Percentiles rank a stretch among this genome's conserved stretches.
These are phyloP conservation scores for Trichoderma breve DNA, from an alignment of 2,329 filamentous ascomycete genomes.

Conservation along the genomic window DNA sequence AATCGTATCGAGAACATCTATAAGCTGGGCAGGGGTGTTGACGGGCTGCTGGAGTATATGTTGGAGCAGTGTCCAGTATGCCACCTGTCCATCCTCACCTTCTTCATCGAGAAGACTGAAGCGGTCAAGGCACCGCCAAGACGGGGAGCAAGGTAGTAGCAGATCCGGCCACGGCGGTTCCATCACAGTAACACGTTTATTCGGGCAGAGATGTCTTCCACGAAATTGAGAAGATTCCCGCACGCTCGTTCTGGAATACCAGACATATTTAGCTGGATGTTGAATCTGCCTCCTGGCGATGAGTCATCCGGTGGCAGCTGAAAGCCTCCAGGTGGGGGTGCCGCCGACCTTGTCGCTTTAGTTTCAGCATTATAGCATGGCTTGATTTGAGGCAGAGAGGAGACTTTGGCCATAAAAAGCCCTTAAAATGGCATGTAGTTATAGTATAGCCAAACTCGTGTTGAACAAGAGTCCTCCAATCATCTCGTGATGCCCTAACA, in stretches of 20 bases:
- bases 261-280: background rate
- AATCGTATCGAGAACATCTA: slow-evolving; percentile 33
- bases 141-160: slow-evolving; percentile 20
- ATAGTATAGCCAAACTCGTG: background rate
- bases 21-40: slow-evolving; percentile 21
- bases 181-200: background rate
- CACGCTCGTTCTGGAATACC: background rate
- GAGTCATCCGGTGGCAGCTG: slow-evolving; percentile 7
- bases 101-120: slow-evolving; percentile 32
- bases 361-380: background rate
- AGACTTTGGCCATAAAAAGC: background rate
- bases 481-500: background rate
- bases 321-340: background rate
- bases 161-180: background rate
- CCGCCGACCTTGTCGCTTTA: background rate
- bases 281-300: background rate
- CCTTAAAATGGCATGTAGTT: background rate
- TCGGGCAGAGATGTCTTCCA: no score
- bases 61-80: slow-evolving; percentile 30
- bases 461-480: background rate
- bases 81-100: slow-evolving; percentile 26
- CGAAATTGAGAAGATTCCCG: no score
- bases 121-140: slow-evolving; percentile 29
- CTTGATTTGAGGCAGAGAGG: background rate
- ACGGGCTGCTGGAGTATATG: slow-evolving; percentile 25